Percentiles rank a stretch among this genome's conserved stretches.
These are phyloP conservation scores for Tuber calosporum DNA, from an alignment of 495 filamentous ascomycete species.

Conservation along the genomic window DNA sequence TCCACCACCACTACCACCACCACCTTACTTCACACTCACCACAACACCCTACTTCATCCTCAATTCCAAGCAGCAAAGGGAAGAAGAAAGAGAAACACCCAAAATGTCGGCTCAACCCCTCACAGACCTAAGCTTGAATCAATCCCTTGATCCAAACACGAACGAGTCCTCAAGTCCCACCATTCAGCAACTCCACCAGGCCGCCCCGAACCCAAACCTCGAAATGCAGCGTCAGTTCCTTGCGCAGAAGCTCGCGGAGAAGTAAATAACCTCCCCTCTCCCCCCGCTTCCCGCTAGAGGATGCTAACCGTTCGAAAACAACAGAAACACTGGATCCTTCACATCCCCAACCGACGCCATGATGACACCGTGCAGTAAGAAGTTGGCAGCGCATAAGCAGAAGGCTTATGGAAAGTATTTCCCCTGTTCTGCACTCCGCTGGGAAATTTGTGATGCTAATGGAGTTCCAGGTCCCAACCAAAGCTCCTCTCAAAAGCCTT, in stretches of 20 bases:
- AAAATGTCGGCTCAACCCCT: slow-evolving; percentile 32
- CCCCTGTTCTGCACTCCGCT: background rate
- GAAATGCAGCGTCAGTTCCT: slow-evolving; percentile 40
- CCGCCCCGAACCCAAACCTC: slow-evolving; percentile 17
- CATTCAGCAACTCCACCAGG: slow-evolving; percentile 35
- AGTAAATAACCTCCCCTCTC: slow-evolving; percentile 14
- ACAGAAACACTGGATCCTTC: slow-evolving; percentile 48
- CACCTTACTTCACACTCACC: background rate
- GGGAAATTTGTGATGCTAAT: slow-evolving; percentile 6
- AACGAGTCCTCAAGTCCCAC: slow-evolving; percentile 17
- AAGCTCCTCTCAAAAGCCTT: slow-evolving; percentile 33
- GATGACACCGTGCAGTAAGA: slow-evolving; percentile 65
- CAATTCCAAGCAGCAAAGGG: background rate
- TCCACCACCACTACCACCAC: background rate
- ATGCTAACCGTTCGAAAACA: background rate
- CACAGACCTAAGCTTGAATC: slow-evolving; percentile 18
- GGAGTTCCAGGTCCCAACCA: slow-evolving; percentile 15
- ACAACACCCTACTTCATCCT: background rate
- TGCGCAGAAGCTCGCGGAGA: slow-evolving; percentile 38
- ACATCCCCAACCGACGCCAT: slow-evolving; percentile 65
- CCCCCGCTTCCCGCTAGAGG: background rate
- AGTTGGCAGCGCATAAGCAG: slow-evolving; percentile 61
- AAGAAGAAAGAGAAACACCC: background rate
- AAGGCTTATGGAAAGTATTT: slow-evolving; percentile 54
- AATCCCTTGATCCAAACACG: slow-evolving; percentile 1